phyloP scores from a whole-genome alignment of 345 rosid genomes.

The Brassica rapa region DNA sequence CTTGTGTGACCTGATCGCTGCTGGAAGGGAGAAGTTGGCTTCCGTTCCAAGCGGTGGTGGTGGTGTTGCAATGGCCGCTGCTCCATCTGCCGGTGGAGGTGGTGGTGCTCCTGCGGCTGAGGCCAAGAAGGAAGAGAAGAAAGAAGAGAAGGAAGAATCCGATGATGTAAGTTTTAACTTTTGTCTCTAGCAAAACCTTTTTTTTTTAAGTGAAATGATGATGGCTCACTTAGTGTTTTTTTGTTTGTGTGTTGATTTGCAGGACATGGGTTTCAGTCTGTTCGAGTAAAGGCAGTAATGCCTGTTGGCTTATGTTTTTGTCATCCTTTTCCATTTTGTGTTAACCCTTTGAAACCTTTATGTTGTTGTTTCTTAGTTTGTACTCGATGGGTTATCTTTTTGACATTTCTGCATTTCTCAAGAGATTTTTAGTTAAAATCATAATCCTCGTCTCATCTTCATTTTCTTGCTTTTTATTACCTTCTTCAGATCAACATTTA shows the following conservation, averaged over 20 bases:
- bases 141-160: slow-evolving; percentile 76
- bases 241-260: slow-evolving; percentile 25
- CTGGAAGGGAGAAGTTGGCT: slow-evolving; percentile 84
- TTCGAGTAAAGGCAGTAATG: slow-evolving; percentile 45
- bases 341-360: background rate
- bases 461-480: background rate
- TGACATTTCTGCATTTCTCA: background rate
- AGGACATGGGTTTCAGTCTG: slow-evolving; percentile 69
- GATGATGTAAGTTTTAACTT: slow-evolving; percentile 59
- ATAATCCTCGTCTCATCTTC: background rate
- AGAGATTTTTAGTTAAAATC: background rate
- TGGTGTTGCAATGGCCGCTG: slow-evolving; percentile 47
- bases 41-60: slow-evolving; percentile 73
- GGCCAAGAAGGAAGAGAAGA: slow-evolving; percentile 80
- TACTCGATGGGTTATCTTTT: background rate
- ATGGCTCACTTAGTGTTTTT: slow-evolving; percentile 4
- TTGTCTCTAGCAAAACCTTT: background rate
- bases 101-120: slow-evolving; percentile 57
- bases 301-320: slow-evolving; percentile 2
- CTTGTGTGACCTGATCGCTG: slow-evolving; percentile 69
- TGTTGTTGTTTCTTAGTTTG: slow-evolving; percentile 24
- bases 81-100: slow-evolving; percentile 43
- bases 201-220: background rate
- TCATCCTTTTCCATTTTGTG: background rate
- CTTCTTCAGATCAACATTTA: background rate